These are phyloP conservation scores for Physcomitrium patens DNA, from an alignment of 225 moss, liverwort and hornwort species.

Conservation along the genomic window DNA sequence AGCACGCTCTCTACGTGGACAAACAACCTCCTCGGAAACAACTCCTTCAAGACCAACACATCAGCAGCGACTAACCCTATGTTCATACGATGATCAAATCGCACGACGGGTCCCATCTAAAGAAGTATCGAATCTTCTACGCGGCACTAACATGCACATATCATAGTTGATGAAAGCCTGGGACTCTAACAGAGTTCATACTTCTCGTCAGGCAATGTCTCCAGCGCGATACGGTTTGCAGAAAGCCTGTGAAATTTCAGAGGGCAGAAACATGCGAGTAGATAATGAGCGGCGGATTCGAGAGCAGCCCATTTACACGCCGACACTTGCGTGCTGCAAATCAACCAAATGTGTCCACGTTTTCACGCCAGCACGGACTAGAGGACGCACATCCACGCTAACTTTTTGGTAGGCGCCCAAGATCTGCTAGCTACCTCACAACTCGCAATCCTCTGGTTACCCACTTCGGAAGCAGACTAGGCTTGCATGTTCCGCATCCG, in stretches of 20 bases:
- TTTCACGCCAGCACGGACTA: conserved; percentile 44
- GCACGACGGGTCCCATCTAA: conserved; percentile 19
- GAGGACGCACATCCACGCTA: conserved; percentile 18
- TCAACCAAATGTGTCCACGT: conserved; percentile 30
- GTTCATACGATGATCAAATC: background rate
- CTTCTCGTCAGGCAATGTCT: background rate
- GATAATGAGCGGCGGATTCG: background rate
- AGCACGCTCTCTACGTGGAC: conserved; percentile 29
- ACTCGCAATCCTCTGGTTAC: background rate
- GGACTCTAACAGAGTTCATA: background rate
- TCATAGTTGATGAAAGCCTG: background rate
- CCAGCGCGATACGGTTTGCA: background rate
- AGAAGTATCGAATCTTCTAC: background rate
- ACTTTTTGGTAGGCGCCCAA: conserved; percentile 38
- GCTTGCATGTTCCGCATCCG: background rate
- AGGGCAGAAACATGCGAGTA: background rate
- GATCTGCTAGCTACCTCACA: background rate
- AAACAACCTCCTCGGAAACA: background rate
- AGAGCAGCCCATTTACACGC: conserved; percentile 33
- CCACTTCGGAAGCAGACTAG: background rate
- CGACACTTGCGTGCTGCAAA: conserved; percentile 43
- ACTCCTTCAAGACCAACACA: conserved; percentile 3
- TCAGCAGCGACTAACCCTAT: background rate
- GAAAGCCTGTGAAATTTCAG: background rate
- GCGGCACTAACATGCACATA: background rate